A percentile compares a stretch with the other conserved stretches of the same genome.
These are phyloP conservation scores for Funneliformis geosporum DNA, from an alignment of 192 early-diverging fungal species.

Conservation along the genomic window DNA sequence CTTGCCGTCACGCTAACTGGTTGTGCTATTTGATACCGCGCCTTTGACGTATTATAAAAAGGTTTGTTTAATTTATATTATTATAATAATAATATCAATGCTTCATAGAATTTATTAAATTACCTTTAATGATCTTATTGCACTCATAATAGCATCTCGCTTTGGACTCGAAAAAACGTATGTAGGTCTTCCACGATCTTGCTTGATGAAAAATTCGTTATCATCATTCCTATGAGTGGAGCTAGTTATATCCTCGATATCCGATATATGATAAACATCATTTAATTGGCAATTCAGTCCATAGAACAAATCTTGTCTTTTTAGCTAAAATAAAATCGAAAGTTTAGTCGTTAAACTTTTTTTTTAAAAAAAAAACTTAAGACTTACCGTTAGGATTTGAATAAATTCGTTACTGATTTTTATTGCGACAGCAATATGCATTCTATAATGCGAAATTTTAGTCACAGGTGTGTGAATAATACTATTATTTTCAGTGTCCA, in stretches of 20 bases:
- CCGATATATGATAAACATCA: slow-evolving; percentile 85
- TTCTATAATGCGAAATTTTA: slow-evolving; percentile 65
- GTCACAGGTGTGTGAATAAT: slow-evolving; percentile 64
- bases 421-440: slow-evolving; percentile 72
- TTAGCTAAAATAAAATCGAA: slow-evolving; percentile 39
- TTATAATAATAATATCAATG: neutral
- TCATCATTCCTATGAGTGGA: slow-evolving; percentile 56
- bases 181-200: slow-evolving; percentile 63
- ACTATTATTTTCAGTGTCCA: slow-evolving; percentile 72
- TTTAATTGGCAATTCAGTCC: slow-evolving; percentile 74
- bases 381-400: slow-evolving; percentile 66
- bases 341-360: too few relatives aligned
- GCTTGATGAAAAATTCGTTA: slow-evolving; percentile 78
- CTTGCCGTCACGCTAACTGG: slow-evolving; percentile 64
- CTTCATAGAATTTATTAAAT: neutral
- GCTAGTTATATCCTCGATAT: slow-evolving; percentile 69
- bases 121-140: neutral
- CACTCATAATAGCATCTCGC: slow-evolving; percentile 60
- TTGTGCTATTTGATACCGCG: slow-evolving; percentile 66
- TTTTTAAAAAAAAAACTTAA: neutral
- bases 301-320: slow-evolving; percentile 74
- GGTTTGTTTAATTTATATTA: neutral
- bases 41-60: slow-evolving; percentile 35
- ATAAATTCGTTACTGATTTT: slow-evolving; percentile 80
- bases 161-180: slow-evolving; percentile 74